phyloP scores from a whole-genome alignment of 495 filamentous ascomycete species.

The Aspergillus ostianus region DNA sequence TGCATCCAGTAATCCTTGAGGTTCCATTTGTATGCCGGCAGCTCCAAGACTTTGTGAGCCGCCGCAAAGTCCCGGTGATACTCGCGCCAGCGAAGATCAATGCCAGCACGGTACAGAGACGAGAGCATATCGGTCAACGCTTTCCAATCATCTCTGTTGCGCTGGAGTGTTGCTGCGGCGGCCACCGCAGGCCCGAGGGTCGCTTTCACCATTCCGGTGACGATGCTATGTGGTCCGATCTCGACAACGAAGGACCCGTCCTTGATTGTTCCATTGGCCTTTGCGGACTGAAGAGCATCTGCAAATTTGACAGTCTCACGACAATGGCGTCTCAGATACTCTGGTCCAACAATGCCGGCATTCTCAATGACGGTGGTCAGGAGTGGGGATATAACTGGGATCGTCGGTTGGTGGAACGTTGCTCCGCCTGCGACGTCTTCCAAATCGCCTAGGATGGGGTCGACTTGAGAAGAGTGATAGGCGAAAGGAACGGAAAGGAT shows the following conservation, averaged over 20 bases:
- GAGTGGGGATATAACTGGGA: slow-evolving; percentile 70
- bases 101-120: slow-evolving; percentile 61
- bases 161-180: too few relatives aligned
- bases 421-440: slow-evolving; percentile 57
- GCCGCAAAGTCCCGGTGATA: slow-evolving; percentile 69
- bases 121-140: too few relatives aligned
- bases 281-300: slow-evolving; percentile 55
- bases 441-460: slow-evolving; percentile 70
- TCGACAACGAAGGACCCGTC: too few relatives aligned
- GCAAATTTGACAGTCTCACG: slow-evolving; percentile 72
- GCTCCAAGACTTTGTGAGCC: slow-evolving; percentile 25
- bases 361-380: slow-evolving; percentile 57
- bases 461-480: slow-evolving; percentile 79
- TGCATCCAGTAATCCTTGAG: slow-evolving; percentile 11
- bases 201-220: slow-evolving; percentile 40
- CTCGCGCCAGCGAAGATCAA: slow-evolving; percentile 74
- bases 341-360: slow-evolving; percentile 46
- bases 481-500: slow-evolving; percentile 73
- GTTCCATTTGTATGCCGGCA: slow-evolving; percentile 10
- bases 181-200: too few relatives aligned
- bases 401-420: slow-evolving; percentile 54
- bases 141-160: too few relatives aligned
- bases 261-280: slow-evolving; percentile 42
- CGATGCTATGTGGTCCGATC: too few relatives aligned
- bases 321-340: slow-evolving; percentile 64